Percentiles rank a stretch among this genome's conserved stretches.
These are phyloP conservation scores for Conoideocrella luteorostrata DNA, from an alignment of 2,329 filamentous ascomycete species.

Conservation along the genomic window DNA sequence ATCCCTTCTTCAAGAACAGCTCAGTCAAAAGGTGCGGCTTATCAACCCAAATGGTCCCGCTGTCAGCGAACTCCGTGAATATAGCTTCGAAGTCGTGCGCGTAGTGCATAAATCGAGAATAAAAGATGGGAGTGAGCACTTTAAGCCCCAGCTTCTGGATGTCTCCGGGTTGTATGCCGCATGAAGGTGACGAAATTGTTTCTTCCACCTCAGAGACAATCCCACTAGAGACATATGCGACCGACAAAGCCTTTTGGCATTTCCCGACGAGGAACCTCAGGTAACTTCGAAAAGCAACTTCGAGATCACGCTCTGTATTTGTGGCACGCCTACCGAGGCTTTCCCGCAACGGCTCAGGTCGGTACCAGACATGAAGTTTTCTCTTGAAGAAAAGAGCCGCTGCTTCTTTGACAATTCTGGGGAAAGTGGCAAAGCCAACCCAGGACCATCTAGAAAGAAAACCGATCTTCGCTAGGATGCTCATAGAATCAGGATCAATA, in stretches of 20 bases:
- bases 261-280: slow-evolving; percentile 42
- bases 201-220: slow-evolving; percentile 30
- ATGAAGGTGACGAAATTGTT: slow-evolving; percentile 28
- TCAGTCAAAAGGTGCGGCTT: slow-evolving; percentile 44
- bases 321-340: slow-evolving; percentile 50
- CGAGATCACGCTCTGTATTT: slow-evolving; percentile 39
- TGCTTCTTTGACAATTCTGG: slow-evolving; percentile 58
- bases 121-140: slow-evolving; percentile 60
- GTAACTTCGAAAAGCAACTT: slow-evolving; percentile 41
- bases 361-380: slow-evolving; percentile 57
- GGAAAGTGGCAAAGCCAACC: slow-evolving; percentile 60
- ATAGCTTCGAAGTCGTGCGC: slow-evolving; percentile 55
- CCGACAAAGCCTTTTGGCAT: slow-evolving; percentile 34
- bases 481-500: slow-evolving; percentile 43
- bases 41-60: slow-evolving; percentile 51
- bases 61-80: slow-evolving; percentile 53
- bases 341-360: slow-evolving; percentile 53
- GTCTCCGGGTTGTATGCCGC: slow-evolving; percentile 11
- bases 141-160: slow-evolving; percentile 44
- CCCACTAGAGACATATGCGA: slow-evolving; percentile 51
- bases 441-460: slow-evolving; percentile 58
- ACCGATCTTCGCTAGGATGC: slow-evolving; percentile 29
- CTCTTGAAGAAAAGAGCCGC: slow-evolving; percentile 47
- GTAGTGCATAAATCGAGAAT: slow-evolving; percentile 59
- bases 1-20: slow-evolving; percentile 34